phyloP scores from a whole-genome alignment of 2,329 filamentous ascomycete genomes.

The Neopestalotiopsis sp. region DNA sequence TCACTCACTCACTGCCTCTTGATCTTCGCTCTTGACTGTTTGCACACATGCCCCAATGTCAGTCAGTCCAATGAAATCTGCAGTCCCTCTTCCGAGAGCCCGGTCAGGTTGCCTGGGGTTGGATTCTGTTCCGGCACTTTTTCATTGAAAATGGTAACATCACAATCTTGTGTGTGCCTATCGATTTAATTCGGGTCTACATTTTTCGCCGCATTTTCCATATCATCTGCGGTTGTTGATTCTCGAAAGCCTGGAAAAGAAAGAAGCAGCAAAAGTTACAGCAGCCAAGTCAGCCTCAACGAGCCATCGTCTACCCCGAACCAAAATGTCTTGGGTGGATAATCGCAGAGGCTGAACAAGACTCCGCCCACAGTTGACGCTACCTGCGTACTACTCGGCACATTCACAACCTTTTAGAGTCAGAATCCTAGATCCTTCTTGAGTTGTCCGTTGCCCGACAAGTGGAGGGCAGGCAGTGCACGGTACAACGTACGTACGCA shows the following conservation, averaged over 20 bases:
- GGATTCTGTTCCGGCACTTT: too few species aligned
- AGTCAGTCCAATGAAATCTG: not conserved
- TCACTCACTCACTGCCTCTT: not conserved
- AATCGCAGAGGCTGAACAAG: not conserved
- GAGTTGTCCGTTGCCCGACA: not conserved
- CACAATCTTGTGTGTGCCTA: too few species aligned
- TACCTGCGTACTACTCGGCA: not conserved
- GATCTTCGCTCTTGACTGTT: not conserved
- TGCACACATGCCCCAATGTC: too few species aligned
- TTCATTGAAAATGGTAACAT: too few species aligned
- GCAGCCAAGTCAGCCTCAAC: not conserved
- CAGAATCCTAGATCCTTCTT: not conserved
- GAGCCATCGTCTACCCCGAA: not conserved
- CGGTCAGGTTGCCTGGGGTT: not conserved
- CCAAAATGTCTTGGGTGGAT: not conserved
- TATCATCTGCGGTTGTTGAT: not conserved
- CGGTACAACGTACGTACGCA: not conserved
- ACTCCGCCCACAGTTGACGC: not conserved
- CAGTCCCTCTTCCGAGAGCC: slow-evolving; percentile 2
- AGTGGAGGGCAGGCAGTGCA: not conserved
- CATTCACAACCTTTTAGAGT: not conserved
- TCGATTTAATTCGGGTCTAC: not conserved
- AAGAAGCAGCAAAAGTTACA: too few species aligned
- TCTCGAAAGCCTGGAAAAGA: too few species aligned
- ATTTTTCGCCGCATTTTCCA: not conserved